A percentile compares a stretch with the other conserved stretches of the same genome.
Evolutionary conservation across 768 basidiomycete species (phyloP).

Genomic region (Boletus rubescentipes): DNA sequence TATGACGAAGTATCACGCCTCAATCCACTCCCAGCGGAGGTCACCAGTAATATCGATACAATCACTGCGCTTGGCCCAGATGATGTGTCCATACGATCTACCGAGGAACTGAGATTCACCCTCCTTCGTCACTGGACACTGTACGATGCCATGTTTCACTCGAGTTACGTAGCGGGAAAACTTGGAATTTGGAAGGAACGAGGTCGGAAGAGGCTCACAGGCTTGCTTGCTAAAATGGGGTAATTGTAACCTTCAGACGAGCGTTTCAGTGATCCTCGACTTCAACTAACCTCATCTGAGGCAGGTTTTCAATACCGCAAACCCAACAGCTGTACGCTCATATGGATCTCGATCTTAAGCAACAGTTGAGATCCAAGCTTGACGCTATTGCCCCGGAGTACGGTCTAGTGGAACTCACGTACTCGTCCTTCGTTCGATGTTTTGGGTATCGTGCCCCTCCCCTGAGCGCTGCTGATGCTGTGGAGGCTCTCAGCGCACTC

Average conservation of each 20-base stretch:
- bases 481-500: conserved; percentile 85
- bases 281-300: conserved; percentile 15
- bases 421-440: conserved; percentile 90
- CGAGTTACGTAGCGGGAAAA: conserved; percentile 92
- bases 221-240: conserved; percentile 98
- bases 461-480: conserved; percentile 88
- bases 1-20: conserved; percentile 91
- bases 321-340: conserved; percentile 92
- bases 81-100: conserved; percentile 76
- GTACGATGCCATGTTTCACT: conserved; percentile 98
- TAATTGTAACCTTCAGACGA: conserved; percentile 36
- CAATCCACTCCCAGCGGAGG: conserved; percentile 58
- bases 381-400: conserved; percentile 92
- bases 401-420: conserved; percentile 88
- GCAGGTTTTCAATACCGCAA: conserved; percentile 89
- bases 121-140: conserved; percentile 97
- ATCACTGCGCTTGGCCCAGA: conserved; percentile 69
- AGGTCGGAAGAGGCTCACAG: conserved; percentile 85
- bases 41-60: conserved; percentile 38
- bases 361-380: conserved; percentile 73
- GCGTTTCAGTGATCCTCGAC: neutral
- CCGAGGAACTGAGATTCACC: conserved; percentile 91
- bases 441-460: conserved; percentile 89
- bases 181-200: conserved; percentile 96
- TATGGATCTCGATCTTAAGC: conserved; percentile 96